Base-by-base conservation (phyloP, 2,329 filamentous ascomycete species). In the Neonectria magnoliae region DNA sequence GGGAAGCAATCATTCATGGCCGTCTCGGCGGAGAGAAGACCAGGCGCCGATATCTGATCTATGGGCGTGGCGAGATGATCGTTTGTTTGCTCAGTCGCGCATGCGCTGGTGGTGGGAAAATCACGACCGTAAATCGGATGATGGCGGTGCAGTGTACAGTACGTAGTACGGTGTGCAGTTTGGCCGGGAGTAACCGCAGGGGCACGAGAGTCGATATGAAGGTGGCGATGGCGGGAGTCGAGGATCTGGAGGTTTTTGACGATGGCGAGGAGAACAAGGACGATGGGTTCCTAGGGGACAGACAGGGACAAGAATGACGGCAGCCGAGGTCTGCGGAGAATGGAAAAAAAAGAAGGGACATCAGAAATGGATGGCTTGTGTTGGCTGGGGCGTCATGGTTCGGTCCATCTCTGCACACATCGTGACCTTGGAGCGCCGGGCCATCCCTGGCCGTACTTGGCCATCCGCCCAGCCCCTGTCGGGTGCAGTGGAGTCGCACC, bases 331-430 rank as follows among this genome's bases (percentile, higher is more conserved):
- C 16, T 36, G 51, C 38, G 42, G 58, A 61, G 64, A 66, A 71
- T 64, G 65, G 65, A 63, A 57, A 70, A 67, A 67, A 53, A 64
- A 65, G 63, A 64, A 65, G 57, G 53, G 65, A 64, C 67, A 62
- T 56, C 53, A 60, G 67, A 64, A 72, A 66, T 64, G 70, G 70
- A 69, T 71, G 66, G 65, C 68, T 70, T 66, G 68, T 57, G 57
- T 47, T 61, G 42, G 48, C 11, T 51, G 48, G 71, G 71, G 71
- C 68, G 71, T 73, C 72, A 74, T 74, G 71, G 71, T 73, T 74
- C 68, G 69, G 72, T 73, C 63, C 68, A 67, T 73, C 64, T 68
- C 68, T 68, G 69, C 66, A 69, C 61, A 74, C 72, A 74, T 74
- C 72, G 72, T 74, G 72, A 74, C 69, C 71, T 73, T 67, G 2